Percentiles rank a stretch among this genome's conserved stretches.
These are phyloP conservation scores for Cystobasidium slooffiae DNA, from an alignment of 1,284 basidiomycete genomes.

Conservation along the genomic window DNA sequence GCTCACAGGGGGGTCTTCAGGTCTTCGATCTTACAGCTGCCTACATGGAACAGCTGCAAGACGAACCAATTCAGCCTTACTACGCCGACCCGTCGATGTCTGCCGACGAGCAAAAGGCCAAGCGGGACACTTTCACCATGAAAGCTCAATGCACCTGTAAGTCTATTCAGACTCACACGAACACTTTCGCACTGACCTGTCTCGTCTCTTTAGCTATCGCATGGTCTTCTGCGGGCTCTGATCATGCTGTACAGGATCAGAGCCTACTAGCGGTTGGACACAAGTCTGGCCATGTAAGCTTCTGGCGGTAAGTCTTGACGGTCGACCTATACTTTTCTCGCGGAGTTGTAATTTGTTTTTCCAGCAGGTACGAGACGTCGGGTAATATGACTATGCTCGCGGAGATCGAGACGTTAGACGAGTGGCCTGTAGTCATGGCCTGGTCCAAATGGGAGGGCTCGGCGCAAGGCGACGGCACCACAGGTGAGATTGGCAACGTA, in stretches of 20 bases:
- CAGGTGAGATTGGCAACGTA: not conserved
- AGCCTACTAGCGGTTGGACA: constrained; percentile 33
- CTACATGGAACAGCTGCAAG: constrained; percentile 4
- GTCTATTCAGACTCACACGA: not conserved
- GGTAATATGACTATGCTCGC: constrained; percentile 8
- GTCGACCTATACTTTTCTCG: not conserved
- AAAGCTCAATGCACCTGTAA: constrained; percentile 31
- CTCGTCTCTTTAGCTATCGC: constrained; percentile 13
- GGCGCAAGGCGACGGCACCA: not conserved
- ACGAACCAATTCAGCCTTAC: constrained; percentile 1
- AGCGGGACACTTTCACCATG: constrained; percentile 11
- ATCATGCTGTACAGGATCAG: constrained; percentile 12
- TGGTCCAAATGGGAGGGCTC: constrained; percentile 2
- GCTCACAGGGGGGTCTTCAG: not conserved
- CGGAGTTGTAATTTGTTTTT: not conserved
- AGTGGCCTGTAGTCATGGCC: constrained; percentile 20
- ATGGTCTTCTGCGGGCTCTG: constrained; percentile 19
- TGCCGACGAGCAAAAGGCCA: constrained; percentile 15
- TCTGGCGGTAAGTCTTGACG: constrained; percentile 31
- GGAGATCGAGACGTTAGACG: not conserved
- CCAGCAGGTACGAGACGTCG: not conserved
- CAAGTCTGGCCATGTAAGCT: constrained; percentile 19
- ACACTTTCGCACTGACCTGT: not conserved
- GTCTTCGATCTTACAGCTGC: constrained; percentile 29
- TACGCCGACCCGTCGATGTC: not conserved